These are phyloP conservation scores for Aspergillus diversus DNA, from an alignment of 495 filamentous ascomycete genomes.

Conservation along the genomic window DNA sequence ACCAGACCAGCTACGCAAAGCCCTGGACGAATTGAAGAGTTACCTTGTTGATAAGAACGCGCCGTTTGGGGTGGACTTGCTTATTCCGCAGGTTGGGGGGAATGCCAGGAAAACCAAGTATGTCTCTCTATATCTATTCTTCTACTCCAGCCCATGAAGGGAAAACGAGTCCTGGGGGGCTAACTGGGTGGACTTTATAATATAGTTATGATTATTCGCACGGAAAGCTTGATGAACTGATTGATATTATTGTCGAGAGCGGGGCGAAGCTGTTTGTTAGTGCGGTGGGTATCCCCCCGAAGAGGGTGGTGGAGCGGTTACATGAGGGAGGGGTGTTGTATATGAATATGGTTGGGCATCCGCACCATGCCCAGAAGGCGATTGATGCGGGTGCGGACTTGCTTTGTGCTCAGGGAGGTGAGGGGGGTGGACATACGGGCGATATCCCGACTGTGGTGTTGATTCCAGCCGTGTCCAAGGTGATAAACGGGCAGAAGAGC, in stretches of 20 bases:
- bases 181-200: not conserved
- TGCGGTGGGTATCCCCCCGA: constrained; percentile 91
- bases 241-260: constrained; percentile 88
- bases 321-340: constrained; percentile 86
- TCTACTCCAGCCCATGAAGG: not conserved
- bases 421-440: constrained; percentile 84
- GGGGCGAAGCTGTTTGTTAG: constrained; percentile 93
- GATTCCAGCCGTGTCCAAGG: constrained; percentile 84
- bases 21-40: constrained; percentile 90
- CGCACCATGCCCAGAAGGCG: constrained; percentile 94
- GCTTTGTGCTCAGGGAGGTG: constrained; percentile 57
- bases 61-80: constrained; percentile 93
- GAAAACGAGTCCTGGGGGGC: too few relatives aligned
- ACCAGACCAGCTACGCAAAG: constrained; percentile 91
- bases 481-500: constrained; percentile 78
- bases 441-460: constrained; percentile 85
- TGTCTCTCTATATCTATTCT: constrained; percentile 25
- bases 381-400: constrained; percentile 85
- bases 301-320: constrained; percentile 81
- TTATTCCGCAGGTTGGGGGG: constrained; percentile 92
- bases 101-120: constrained; percentile 93
- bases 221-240: constrained; percentile 88
- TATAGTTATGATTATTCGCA: constrained; percentile 97
- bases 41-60: constrained; percentile 90
- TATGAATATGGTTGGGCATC: constrained; percentile 99